These are phyloP conservation scores for Piloderma croceum DNA, from an alignment of 768 basidiomycete species.

Conservation along the genomic window DNA sequence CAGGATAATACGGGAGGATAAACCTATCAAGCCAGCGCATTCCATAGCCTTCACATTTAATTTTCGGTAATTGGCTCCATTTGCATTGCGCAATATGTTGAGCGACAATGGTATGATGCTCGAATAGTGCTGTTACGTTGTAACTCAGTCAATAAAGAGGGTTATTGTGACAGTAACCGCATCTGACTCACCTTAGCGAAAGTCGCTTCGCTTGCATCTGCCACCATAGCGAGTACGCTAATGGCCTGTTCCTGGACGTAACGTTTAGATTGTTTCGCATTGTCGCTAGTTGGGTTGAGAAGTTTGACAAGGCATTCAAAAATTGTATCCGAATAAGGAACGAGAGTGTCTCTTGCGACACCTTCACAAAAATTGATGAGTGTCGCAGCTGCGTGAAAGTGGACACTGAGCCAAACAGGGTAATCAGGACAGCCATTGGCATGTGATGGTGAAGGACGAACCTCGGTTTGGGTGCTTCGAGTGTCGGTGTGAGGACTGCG, in stretches of 20 bases:
- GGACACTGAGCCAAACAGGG: slow-evolving; percentile 47
- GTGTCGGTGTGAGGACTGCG: slow-evolving; percentile 60
- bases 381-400: slow-evolving; percentile 81
- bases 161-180: slow-evolving; percentile 1
- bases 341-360: slow-evolving; percentile 63
- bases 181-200: slow-evolving; percentile 57
- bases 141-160: slow-evolving; percentile 7
- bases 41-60: slow-evolving; percentile 85
- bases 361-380: slow-evolving; percentile 91
- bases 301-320: slow-evolving; percentile 41
- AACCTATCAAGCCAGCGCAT: slow-evolving; percentile 82
- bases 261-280: slow-evolving; percentile 36
- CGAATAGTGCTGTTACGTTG: slow-evolving; percentile 52
- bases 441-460: slow-evolving; percentile 21
- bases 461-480: slow-evolving; percentile 74
- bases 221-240: slow-evolving; percentile 85
- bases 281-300: slow-evolving; percentile 48
- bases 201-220: slow-evolving; percentile 73
- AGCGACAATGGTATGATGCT: slow-evolving; percentile 78
- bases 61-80: slow-evolving; percentile 58
- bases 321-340: slow-evolving; percentile 75
- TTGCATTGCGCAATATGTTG: slow-evolving; percentile 69
- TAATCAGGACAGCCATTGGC: background rate
- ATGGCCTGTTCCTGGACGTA: slow-evolving; percentile 89
- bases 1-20: slow-evolving; percentile 16